Percentiles rank a stretch among this genome's conserved stretches.
These are phyloP conservation scores for Viola pubescens DNA, from an alignment of 441 rosid species.

Conservation along the genomic window DNA sequence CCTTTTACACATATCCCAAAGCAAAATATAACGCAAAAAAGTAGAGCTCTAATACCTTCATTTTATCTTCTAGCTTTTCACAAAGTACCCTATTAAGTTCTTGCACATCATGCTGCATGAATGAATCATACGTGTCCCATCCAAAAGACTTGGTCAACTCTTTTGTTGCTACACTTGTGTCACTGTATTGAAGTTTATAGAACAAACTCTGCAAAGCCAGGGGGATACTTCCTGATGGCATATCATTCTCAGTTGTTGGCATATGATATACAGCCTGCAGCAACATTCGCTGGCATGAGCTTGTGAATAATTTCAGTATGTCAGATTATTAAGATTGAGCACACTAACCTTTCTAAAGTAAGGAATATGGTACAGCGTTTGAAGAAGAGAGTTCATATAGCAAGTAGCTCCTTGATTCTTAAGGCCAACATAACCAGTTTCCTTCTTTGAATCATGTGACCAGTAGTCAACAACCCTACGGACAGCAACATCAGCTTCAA, in stretches of 20 bases:
- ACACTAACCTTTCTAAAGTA: constrained; percentile 75
- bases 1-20: constrained; percentile 12
- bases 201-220: constrained; percentile 87
- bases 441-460: constrained; percentile 84
- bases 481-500: constrained; percentile 85
- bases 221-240: constrained; percentile 84
- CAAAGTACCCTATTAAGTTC: constrained; percentile 82
- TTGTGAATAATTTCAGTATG: constrained; percentile 11
- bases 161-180: constrained; percentile 82
- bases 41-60: constrained; percentile 48
- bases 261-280: constrained; percentile 93
- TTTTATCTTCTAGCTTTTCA: constrained; percentile 92
- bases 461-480: constrained; percentile 69
- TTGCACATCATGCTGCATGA: constrained; percentile 95
- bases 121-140: constrained; percentile 94
- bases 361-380: constrained; percentile 82
- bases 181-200: constrained; percentile 84
- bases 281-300: constrained; percentile 35
- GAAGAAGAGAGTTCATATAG: constrained; percentile 87
- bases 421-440: constrained; percentile 91
- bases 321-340: constrained; percentile 11
- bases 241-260: constrained; percentile 94
- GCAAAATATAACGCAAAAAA: constrained; percentile 6
- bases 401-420: constrained; percentile 96
- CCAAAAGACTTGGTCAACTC: constrained; percentile 92